Evolutionary conservation across 2,329 filamentous ascomycete species (phyloP), one percentile per base, ranked within the genome.

Genomic region (Byssoonygena ceratinophila): DNA sequence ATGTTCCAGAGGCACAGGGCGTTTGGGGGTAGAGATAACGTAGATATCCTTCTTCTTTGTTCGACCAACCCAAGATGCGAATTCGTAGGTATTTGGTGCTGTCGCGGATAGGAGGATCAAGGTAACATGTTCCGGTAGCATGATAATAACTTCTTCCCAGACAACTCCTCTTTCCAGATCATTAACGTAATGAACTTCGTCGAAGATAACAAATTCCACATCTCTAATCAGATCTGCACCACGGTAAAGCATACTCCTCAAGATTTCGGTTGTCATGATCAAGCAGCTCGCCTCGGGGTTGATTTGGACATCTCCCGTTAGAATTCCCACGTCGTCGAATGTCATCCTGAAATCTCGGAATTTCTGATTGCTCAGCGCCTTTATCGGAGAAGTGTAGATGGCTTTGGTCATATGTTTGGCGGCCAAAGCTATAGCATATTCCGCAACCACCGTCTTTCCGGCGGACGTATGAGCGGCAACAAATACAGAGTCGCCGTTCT

Each of bases 381-480:
- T 98, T 74, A 98, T 98, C 0, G 92, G 92, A 0, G 92, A 97
- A 0, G 92, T 98, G 67, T 98, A 98, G 58, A 98, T 98, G 20
- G 92, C 91, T 68, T 98, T 98, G 7, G 92, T 98, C 91, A 97
- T 97, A 66, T 98, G 92, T 65, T 91, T 94, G n/a, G 88, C 84
- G 27, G 92, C 92, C 54, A 98, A 75, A 5, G 92, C 89, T 66
- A 98, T 97, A 46, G 91, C 92, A 68, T 98, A 98, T 66, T 98
- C 92, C 25, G 92, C 92, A 12, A 98, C 92, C 0, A 97, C 92
- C 1, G 92, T 98, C 74, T 98, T 98, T 53, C 92, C 92, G 20
- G 92, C 92, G 31, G 92, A 98, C 0, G 92, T 98, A 66, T 98
- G 92, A 0, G 92, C 92, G 8, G 92, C 92, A 47, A 98, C 92